A percentile compares a stretch with the other conserved stretches of the same genome.
Evolutionary conservation across 306 rosid genomes (phyloP).

Genomic region (Biancaea sappan): DNA sequence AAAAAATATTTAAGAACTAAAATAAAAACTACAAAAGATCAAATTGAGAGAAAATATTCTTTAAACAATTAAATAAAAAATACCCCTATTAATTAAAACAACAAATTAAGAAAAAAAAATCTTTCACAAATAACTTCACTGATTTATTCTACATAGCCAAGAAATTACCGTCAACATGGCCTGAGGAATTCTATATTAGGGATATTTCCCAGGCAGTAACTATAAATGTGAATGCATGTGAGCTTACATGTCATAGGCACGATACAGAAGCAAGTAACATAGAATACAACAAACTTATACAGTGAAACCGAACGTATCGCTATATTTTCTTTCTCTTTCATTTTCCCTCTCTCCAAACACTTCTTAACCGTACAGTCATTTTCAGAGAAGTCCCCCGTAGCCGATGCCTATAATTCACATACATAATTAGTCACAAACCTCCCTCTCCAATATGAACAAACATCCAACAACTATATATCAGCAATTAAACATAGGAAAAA

Average conservation of each 20-base stretch:
- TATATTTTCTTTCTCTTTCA: conserved; percentile 8
- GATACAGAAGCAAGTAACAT: conserved; percentile 18
- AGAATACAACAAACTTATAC: conserved; percentile 28
- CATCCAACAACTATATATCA: conserved; percentile 17
- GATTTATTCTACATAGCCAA: neutral
- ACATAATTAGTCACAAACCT: neutral
- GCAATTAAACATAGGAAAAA: neutral
- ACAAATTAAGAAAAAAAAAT: too few species aligned
- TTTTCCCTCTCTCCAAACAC: conserved; percentile 24
- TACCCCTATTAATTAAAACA: too few species aligned
- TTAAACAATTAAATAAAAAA: too few species aligned
- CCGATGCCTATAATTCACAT: neutral
- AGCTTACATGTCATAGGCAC: conserved; percentile 25
- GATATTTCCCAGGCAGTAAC: conserved; percentile 15
- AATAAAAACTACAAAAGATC: too few species aligned
- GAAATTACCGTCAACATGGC: neutral
- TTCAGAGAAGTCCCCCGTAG: neutral
- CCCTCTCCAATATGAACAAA: conserved; percentile 24
- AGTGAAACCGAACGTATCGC: conserved; percentile 34
- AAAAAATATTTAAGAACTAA: too few species aligned
- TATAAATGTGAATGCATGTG: conserved; percentile 50
- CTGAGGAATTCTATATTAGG: conserved; percentile 13
- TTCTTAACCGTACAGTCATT: conserved; percentile 7
- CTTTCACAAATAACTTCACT: too few species aligned
- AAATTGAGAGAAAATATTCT: too few species aligned